Conservation (phyloP, 306 rosid genomes). For the barrel medic (Medicago truncatula) region DNA sequence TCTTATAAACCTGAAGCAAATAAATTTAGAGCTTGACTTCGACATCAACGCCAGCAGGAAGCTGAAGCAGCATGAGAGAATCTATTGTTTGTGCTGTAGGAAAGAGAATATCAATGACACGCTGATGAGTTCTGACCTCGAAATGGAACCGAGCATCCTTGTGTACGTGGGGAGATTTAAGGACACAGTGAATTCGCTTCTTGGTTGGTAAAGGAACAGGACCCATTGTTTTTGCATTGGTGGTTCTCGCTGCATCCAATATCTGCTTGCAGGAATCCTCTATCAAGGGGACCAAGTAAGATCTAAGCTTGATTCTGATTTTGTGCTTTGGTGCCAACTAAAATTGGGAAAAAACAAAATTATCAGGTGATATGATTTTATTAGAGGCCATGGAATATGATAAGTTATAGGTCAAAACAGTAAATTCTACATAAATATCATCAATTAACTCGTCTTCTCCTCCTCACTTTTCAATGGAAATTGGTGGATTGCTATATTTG, state of each 20-base stretch:
- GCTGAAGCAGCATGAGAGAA: slow-evolving; percentile 92
- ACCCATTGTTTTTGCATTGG: slow-evolving; percentile 97
- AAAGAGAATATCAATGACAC: slow-evolving; percentile 88
- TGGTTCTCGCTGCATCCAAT: slow-evolving; percentile 87
- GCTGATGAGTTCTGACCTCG: slow-evolving; percentile 96
- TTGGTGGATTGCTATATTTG: background rate
- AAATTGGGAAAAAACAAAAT: slow-evolving; percentile 35
- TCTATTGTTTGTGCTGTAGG: slow-evolving; percentile 98
- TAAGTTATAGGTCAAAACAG: background rate
- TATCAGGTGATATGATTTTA: slow-evolving; percentile 30
- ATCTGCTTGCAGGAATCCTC: slow-evolving; percentile 99
- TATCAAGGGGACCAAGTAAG: slow-evolving; percentile 86
- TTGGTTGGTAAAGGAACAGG: slow-evolving; percentile 99
- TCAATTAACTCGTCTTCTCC: background rate
- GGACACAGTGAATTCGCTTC: slow-evolving; percentile 80
- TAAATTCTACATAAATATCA: background rate
- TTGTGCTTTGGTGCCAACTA: slow-evolving; percentile 95
- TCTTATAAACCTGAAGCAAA: slow-evolving; percentile 29
- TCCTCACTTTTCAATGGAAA: background rate
- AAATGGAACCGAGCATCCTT: slow-evolving; percentile 97
- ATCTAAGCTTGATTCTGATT: slow-evolving; percentile 94
- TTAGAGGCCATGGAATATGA: background rate
- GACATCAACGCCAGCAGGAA: slow-evolving; percentile 98
- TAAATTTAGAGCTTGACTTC: slow-evolving; percentile 88
- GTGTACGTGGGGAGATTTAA: slow-evolving; percentile 91